phyloP scores from a whole-genome alignment of 805 yeast species.

The Myxozyma sirexii region DNA sequence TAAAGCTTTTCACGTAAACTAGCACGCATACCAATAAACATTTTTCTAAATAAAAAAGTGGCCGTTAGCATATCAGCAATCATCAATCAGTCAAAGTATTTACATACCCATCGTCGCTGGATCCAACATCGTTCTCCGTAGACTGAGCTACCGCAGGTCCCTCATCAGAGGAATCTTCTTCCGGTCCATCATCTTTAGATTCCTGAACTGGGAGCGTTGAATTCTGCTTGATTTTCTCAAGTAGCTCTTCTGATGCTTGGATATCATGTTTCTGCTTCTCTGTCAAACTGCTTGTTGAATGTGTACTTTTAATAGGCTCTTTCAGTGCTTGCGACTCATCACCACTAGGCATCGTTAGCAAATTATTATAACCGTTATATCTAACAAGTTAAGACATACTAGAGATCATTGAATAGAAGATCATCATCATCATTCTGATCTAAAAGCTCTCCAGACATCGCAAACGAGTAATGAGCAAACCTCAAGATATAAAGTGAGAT shows the following conservation, averaged over 20 bases:
- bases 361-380: too few species aligned
- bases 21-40: constrained; percentile 36
- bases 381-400: constrained; percentile 43
- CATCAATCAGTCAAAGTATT: constrained; percentile 46
- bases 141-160: neutral
- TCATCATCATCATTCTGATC: constrained; percentile 73
- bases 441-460: neutral
- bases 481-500: too few species aligned
- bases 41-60: constrained; percentile 28
- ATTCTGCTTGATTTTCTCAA: neutral
- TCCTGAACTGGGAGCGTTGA: neutral
- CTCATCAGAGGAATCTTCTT: too few species aligned
- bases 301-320: neutral
- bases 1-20: too few species aligned
- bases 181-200: too few species aligned
- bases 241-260: neutral
- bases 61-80: neutral
- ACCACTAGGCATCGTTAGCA: neutral
- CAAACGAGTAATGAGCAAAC: neutral
- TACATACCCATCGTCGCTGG: constrained; percentile 30
- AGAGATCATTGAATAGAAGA: constrained; percentile 82
- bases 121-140: constrained; percentile 1
- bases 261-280: neutral
- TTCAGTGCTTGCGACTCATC: neutral
- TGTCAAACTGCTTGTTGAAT: neutral